A percentile compares a stretch with the other conserved stretches of the same genome.
Conservation (phyloP, 768 basidiomycete species). For the Tephrocybe sp. region DNA sequence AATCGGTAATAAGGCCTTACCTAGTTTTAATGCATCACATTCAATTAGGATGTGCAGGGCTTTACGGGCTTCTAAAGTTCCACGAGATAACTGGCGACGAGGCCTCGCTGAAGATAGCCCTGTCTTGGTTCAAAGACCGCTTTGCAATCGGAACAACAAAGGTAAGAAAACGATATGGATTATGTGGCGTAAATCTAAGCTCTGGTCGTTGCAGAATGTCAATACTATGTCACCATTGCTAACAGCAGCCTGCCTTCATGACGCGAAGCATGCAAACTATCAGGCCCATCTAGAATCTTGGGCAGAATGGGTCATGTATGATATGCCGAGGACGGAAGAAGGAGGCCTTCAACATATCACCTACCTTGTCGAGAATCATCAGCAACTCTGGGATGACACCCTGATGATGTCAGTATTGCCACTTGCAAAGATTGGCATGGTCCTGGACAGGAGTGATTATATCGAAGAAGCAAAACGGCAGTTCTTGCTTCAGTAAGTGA, state of each 20-base stretch:
- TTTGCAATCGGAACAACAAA: slow-evolving; percentile 52
- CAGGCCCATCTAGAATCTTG: slow-evolving; percentile 42
- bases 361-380: slow-evolving; percentile 38
- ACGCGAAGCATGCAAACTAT: slow-evolving; percentile 33
- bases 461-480: slow-evolving; percentile 56
- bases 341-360: slow-evolving; percentile 50
- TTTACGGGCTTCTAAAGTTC: slow-evolving; percentile 41
- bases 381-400: slow-evolving; percentile 59
- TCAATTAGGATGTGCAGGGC: slow-evolving; percentile 25
- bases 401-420: slow-evolving; percentile 61
- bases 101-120: slow-evolving; percentile 37
- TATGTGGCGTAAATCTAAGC: background rate
- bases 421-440: slow-evolving; percentile 52
- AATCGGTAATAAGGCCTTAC: slow-evolving; percentile 27
- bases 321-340: slow-evolving; percentile 46
- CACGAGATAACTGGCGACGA: slow-evolving; percentile 40
- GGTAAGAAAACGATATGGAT: slow-evolving; percentile 20
- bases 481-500: slow-evolving; percentile 46
- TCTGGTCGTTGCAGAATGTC: slow-evolving; percentile 38
- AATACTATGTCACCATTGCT: slow-evolving; percentile 58
- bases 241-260: slow-evolving; percentile 44
- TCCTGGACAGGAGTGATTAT: slow-evolving; percentile 49
- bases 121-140: slow-evolving; percentile 50
- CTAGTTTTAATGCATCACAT: background rate
- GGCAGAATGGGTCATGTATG: slow-evolving; percentile 54